These are phyloP conservation scores for Hypoxylon fuscum DNA, from an alignment of 495 filamentous ascomycete genomes.

Conservation along the genomic window DNA sequence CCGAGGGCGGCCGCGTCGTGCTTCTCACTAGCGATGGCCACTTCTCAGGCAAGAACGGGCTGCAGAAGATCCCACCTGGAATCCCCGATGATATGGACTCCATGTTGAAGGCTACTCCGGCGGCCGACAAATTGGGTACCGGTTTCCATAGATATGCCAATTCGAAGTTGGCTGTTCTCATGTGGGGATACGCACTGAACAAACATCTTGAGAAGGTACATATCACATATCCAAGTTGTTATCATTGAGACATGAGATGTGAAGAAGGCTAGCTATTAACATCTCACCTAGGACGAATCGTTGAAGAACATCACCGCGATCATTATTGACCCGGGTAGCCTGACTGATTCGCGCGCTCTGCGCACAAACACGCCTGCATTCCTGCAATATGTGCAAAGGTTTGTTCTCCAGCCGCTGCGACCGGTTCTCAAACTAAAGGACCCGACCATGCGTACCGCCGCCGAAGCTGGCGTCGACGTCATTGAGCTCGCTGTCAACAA, in stretches of 20 bases:
- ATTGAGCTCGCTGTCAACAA: conserved; percentile 41
- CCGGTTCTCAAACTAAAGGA: conserved; percentile 47
- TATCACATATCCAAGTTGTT: neutral
- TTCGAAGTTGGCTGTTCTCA: conserved; percentile 54
- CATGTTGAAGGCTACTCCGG: conserved; percentile 27
- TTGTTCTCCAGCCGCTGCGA: conserved; percentile 47
- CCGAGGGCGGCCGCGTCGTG: conserved; percentile 49
- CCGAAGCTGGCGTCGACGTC: conserved; percentile 49
- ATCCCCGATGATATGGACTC: conserved; percentile 41
- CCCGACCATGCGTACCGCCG: conserved; percentile 48
- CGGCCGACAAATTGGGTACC: conserved; percentile 46
- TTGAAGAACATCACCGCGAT: conserved; percentile 55
- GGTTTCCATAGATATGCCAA: conserved; percentile 57
- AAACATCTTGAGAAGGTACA: conserved; percentile 51
- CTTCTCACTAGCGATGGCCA: conserved; percentile 54
- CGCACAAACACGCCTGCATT: conserved; percentile 51
- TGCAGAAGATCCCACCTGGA: conserved; percentile 48
- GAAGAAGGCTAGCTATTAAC: neutral
- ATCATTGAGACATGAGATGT: conserved; percentile 3
- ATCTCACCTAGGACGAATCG: conserved; percentile 35
- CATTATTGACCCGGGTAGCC: conserved; percentile 56
- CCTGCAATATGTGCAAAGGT: conserved; percentile 35
- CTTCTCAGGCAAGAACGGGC: conserved; percentile 51
- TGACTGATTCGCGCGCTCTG: conserved; percentile 57
- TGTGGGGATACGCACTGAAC: conserved; percentile 58